Percentiles rank a stretch among this genome's conserved stretches.
Conservation (phyloP, 2,329 filamentous ascomycete species). For the Pyricularia grisea region DNA sequence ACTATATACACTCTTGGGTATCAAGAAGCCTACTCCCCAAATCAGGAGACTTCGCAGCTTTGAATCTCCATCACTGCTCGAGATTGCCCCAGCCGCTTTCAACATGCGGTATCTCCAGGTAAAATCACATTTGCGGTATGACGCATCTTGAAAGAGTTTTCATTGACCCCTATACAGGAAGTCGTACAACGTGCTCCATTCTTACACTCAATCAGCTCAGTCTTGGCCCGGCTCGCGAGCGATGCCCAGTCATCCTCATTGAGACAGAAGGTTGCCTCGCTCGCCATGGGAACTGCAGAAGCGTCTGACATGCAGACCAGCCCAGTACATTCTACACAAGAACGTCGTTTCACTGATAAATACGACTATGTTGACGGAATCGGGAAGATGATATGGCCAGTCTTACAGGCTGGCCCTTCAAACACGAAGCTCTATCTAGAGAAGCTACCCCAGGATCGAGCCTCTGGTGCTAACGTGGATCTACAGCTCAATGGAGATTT, state of each 20-base stretch:
- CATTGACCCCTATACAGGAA: neutral
- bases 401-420: neutral
- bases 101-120: slow-evolving; percentile 11
- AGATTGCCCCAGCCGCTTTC: slow-evolving; percentile 13
- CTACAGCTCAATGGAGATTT: neutral
- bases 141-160: too few relatives aligned
- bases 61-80: slow-evolving; percentile 5
- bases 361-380: neutral
- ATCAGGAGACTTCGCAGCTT: slow-evolving; percentile 1
- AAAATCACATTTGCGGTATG: neutral
- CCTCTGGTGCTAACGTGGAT: neutral
- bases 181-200: neutral
- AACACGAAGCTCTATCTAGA: neutral
- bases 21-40: slow-evolving; percentile 3
- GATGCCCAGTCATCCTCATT: slow-evolving; percentile 9
- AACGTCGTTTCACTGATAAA: too few relatives aligned
- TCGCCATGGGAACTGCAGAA: neutral
- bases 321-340: neutral
- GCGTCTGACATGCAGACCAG: neutral
- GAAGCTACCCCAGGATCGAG: neutral
- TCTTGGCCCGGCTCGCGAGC: slow-evolving; percentile 7
- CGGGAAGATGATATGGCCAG: neutral
- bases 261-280: slow-evolving; percentile 6
- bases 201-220: slow-evolving; percentile 5
- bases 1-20: slow-evolving; percentile 7